Conservation (phyloP, 768 basidiomycete species). For the Boletales sp. region DNA sequence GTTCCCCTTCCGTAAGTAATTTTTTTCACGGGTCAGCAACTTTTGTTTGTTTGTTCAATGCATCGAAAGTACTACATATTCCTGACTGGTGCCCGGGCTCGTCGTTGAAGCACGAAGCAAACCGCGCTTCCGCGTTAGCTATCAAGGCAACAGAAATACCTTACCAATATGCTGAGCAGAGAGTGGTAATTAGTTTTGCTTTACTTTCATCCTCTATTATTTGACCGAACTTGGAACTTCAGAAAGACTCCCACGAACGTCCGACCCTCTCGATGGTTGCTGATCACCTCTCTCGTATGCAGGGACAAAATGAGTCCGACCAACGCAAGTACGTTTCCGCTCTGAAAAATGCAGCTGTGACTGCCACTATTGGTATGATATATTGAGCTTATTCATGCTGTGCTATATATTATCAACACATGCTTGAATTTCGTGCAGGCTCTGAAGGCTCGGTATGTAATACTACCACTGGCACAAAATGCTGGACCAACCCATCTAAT, state of each 20-base stretch:
- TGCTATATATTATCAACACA: neutral
- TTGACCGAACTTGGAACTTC: neutral
- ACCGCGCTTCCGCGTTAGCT: neutral
- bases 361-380: neutral
- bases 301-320: neutral
- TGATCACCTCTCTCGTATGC: neutral
- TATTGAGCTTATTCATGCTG: neutral
- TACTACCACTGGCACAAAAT: conserved; percentile 1
- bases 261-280: conserved; percentile 3
- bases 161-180: conserved; percentile 1
- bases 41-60: no score
- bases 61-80: conserved; percentile 16
- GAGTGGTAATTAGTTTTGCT: neutral
- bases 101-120: conserved; percentile 1
- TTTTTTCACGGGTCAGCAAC: neutral
- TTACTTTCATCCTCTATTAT: neutral
- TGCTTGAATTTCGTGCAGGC: neutral
- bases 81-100: conserved; percentile 21
- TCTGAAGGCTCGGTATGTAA: conserved; percentile 1
- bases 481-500: neutral
- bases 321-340: neutral
- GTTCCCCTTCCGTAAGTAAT: conserved; percentile 13
- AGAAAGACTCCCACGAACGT: neutral
- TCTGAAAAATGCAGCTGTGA: conserved; percentile 1
- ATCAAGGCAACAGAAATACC: conserved; percentile 1